Evolutionary conservation across 371 early-diverging fungal genomes (phyloP).

Genomic region (Mucor sp.): DNA sequence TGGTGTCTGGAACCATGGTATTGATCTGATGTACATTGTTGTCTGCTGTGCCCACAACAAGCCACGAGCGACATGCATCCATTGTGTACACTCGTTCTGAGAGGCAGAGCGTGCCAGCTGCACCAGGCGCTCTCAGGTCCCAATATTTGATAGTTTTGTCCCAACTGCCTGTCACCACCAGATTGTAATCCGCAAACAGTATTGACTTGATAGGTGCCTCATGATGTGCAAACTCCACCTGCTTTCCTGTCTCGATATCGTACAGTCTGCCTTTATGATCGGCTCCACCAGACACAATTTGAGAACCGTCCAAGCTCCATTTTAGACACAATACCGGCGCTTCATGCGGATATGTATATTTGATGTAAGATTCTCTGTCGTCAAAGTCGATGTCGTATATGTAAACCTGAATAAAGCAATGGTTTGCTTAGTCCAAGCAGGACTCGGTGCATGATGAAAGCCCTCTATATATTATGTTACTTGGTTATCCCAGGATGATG

Average conservation of each 20-base stretch:
- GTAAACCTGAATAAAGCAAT: neutral
- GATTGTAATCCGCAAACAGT: conserved; percentile 67
- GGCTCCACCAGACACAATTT: conserved; percentile 81
- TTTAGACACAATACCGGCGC: conserved; percentile 79
- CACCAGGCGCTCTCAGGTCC: conserved; percentile 79
- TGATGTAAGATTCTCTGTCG: conserved; percentile 86
- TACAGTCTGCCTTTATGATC: conserved; percentile 82
- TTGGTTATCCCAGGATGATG: conserved; percentile 90
- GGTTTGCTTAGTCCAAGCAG: no score
- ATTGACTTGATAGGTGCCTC: conserved; percentile 77
- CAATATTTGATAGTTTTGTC: conserved; percentile 95
- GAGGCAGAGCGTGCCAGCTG: conserved; percentile 70
- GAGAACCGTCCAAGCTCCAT: conserved; percentile 90
- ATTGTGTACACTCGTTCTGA: conserved; percentile 88
- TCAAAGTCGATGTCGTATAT: conserved; percentile 63
- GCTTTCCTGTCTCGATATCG: conserved; percentile 77
- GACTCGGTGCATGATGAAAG: neutral
- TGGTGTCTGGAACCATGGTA: conserved; percentile 71
- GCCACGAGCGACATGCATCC: conserved; percentile 58
- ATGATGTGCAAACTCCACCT: conserved; percentile 78
- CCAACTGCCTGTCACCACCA: conserved; percentile 80
- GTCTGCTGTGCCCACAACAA: conserved; percentile 33
- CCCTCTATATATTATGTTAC: conserved; percentile 37
- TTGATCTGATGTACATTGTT: conserved; percentile 74
- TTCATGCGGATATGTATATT: conserved; percentile 79